Evolutionary conservation across 768 basidiomycete species (phyloP).

Genomic region (Gloeophyllum trabeum): DNA sequence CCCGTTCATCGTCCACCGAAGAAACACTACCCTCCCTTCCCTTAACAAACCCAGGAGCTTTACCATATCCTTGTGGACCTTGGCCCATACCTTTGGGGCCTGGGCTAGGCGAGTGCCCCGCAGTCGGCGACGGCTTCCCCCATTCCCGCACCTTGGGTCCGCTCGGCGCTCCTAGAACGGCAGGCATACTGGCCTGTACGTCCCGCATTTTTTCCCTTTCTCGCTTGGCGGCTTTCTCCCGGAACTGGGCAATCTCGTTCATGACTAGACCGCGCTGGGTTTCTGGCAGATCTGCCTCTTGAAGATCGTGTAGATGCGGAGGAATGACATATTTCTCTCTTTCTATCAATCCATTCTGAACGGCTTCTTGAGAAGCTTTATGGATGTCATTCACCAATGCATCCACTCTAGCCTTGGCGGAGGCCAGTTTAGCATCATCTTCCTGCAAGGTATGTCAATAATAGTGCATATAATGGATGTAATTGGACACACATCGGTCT

Average conservation of each 20-base stretch:
- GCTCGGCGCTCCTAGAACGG: constrained; percentile 33
- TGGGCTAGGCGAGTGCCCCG: too few relatives aligned
- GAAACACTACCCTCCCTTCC: constrained; percentile 44
- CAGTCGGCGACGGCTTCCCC: constrained; percentile 58
- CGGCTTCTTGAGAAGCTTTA: constrained; percentile 60
- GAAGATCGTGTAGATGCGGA: constrained; percentile 92
- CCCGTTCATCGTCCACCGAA: constrained; percentile 23
- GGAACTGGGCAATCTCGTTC: constrained; percentile 92
- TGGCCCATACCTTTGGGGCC: constrained; percentile 9
- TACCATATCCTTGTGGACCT: constrained; percentile 66
- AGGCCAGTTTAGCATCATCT: constrained; percentile 54
- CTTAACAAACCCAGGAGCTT: constrained; percentile 78
- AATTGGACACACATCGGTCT: constrained; percentile 57
- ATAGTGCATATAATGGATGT: neutral
- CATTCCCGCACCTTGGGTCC: constrained; percentile 73
- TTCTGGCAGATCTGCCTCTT: constrained; percentile 95
- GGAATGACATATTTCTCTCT: constrained; percentile 88
- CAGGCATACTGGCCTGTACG: constrained; percentile 39
- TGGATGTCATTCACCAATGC: constrained; percentile 68
- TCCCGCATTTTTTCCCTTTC: constrained; percentile 86
- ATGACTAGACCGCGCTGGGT: constrained; percentile 87
- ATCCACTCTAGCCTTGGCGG: constrained; percentile 55
- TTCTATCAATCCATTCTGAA: constrained; percentile 61
- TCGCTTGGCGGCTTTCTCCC: constrained; percentile 85
- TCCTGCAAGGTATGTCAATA: constrained; percentile 29